Base-by-base conservation (phyloP, 805 yeast genomes). In the Maudiozyma serrabonitensis region DNA sequence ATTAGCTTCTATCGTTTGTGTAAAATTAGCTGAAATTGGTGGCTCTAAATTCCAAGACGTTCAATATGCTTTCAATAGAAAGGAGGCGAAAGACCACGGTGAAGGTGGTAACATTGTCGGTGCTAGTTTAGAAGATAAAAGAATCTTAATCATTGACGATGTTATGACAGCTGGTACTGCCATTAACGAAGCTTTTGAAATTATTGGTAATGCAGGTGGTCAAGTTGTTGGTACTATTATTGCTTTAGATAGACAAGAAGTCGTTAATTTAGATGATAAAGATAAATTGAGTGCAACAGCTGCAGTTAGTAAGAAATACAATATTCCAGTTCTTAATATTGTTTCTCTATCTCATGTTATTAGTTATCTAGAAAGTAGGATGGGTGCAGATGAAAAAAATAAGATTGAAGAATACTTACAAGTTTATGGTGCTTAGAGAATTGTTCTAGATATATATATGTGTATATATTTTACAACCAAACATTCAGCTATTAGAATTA, bases 131-230 rank as follows among this genome's bases (percentile, higher is more conserved):
- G 75, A 76, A 52, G 85, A 78, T 45, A 84, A 90, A 67, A 76
- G 76, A 52, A 79, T 91, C 23, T 72, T 93, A 60, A 87, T 93
- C 60, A 88, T 91, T 53, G 99, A 93, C 68, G 99, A 91, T 62
- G 97, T 93, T 41, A 90, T 91, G 82, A 91, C 98, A 52, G 98
- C 98, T 1, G 99, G 99, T 40, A 93, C 98, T 51, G 98, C 99
- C 46, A 89, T 90, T 65, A 85, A 85, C 59, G 98, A 93, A 70
- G 97, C 98, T 0, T 85, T 87, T 60, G 80, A 76, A 45, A 84
- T 93, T 60, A 88, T 93, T 58, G 68, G 61, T 5, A 69, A 70
- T 25, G 91, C 81, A 56, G 72, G 78, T 35, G 99, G 96, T 45
- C 61, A 70, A 13, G 84, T 88, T 21, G 86, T 81, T 44, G 98